Evolutionary conservation across 2,329 filamentous ascomycete species (phyloP).

Genomic region (Colletotrichum tabaci): DNA sequence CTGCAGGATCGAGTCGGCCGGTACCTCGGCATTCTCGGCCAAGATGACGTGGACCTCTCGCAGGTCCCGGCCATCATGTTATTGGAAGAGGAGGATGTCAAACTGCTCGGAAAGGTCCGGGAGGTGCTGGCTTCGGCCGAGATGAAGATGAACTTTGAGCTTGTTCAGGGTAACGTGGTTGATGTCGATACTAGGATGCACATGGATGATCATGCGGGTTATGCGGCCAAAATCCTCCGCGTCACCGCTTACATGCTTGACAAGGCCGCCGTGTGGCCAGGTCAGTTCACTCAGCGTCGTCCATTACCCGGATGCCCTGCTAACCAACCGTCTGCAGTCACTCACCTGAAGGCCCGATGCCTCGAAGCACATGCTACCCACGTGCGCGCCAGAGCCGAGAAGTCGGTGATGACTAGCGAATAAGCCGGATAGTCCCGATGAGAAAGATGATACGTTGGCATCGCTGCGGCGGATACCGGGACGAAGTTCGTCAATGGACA

Average conservation of each 20-base stretch:
- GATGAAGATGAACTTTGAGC: slow-evolving; percentile 78
- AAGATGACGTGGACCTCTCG: slow-evolving; percentile 82
- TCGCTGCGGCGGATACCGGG: neutral
- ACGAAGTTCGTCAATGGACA: no score
- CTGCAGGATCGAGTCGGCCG: slow-evolving; percentile 94
- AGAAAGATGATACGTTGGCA: neutral
- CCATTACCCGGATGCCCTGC: neutral
- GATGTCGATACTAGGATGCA: slow-evolving; percentile 69
- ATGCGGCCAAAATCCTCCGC: slow-evolving; percentile 86
- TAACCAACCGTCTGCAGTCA: slow-evolving; percentile 56
- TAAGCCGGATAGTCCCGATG: slow-evolving; percentile 42
- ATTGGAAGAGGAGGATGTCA: slow-evolving; percentile 91
- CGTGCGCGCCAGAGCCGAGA: slow-evolving; percentile 67
- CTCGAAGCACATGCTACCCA: slow-evolving; percentile 69
- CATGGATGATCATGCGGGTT: slow-evolving; percentile 77
- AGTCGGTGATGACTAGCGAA: slow-evolving; percentile 61
- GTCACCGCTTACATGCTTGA: slow-evolving; percentile 90
- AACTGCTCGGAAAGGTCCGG: slow-evolving; percentile 85
- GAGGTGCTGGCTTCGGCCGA: slow-evolving; percentile 84
- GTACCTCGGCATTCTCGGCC: slow-evolving; percentile 88
- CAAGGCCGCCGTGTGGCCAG: slow-evolving; percentile 92
- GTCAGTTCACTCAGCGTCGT: slow-evolving; percentile 65
- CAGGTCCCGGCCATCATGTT: slow-evolving; percentile 91
- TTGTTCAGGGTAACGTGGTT: slow-evolving; percentile 64
- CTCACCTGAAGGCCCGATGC: slow-evolving; percentile 69